These are phyloP conservation scores for Blastocrithidia nonstop DNA, from an alignment of 208 protist genomes.

Conservation along the genomic window DNA sequence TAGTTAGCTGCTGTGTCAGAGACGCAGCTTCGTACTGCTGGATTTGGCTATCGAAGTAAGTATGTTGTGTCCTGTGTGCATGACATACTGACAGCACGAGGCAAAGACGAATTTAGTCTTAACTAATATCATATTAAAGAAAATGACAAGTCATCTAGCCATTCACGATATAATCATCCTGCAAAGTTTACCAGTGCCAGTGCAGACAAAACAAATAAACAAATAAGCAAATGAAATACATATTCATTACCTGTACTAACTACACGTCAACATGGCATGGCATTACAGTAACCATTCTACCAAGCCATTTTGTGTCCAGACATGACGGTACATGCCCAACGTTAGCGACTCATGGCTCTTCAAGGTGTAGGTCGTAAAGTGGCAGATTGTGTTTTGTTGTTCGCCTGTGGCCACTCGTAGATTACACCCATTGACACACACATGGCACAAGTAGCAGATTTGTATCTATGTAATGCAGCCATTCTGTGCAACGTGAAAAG, in stretches of 20 bases:
- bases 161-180: too few relatives aligned
- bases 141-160: background rate
- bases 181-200: too few relatives aligned
- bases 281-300: background rate
- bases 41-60: slow-evolving; percentile 66
- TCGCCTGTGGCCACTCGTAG: slow-evolving; percentile 30
- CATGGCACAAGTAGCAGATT: slow-evolving; percentile 54
- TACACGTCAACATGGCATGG: too few relatives aligned
- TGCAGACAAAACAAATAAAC: too few relatives aligned
- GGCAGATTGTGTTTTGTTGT: slow-evolving; percentile 70
- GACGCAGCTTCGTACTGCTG: slow-evolving; percentile 15
- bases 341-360: slow-evolving; percentile 24
- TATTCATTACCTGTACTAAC: too few relatives aligned
- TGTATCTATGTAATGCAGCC: slow-evolving; percentile 21
- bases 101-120: too few relatives aligned
- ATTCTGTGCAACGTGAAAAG: background rate
- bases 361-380: slow-evolving; percentile 72
- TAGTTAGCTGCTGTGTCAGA: slow-evolving; percentile 20
- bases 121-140: background rate
- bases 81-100: background rate
- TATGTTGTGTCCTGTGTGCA: slow-evolving; percentile 24
- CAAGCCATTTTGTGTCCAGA: background rate
- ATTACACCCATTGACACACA: slow-evolving; percentile 83
- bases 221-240: too few relatives aligned
- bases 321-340: slow-evolving; percentile 10